These are phyloP conservation scores for Dillenia suffruticosa DNA, from an alignment of 164 flowering plant genomes.

Conservation along the genomic window DNA sequence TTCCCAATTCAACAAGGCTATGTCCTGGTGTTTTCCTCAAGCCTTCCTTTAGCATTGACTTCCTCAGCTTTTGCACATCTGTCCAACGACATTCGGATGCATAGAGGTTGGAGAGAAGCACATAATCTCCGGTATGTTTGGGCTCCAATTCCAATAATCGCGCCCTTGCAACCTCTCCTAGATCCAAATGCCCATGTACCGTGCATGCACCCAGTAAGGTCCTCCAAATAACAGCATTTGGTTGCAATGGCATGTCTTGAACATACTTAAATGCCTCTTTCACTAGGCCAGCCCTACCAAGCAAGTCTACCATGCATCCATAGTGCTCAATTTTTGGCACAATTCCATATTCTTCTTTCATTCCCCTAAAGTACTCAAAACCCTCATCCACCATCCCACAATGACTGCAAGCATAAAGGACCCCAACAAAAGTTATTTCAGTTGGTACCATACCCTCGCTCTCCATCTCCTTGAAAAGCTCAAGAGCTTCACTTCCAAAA, in stretches of 20 bases:
- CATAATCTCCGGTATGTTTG: conserved; percentile 29
- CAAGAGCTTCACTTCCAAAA: conserved; percentile 25
- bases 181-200: conserved; percentile 18
- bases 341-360: conserved; percentile 25
- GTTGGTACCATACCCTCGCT: conserved; percentile 17
- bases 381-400: conserved; percentile 34
- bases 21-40: conserved; percentile 31
- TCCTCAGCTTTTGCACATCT: conserved; percentile 24
- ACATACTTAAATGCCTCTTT: conserved; percentile 23
- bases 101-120: conserved; percentile 30
- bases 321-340: conserved; percentile 33
- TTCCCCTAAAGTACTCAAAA: conserved; percentile 25
- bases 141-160: conserved; percentile 23
- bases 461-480: conserved; percentile 23
- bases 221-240: conserved; percentile 37
- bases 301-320: conserved; percentile 36
- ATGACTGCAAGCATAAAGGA: conserved; percentile 34
- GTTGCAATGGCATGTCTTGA: conserved; percentile 24
- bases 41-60: conserved; percentile 23
- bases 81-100: conserved; percentile 22
- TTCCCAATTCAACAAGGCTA: conserved; percentile 29
- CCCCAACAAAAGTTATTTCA: conserved; percentile 36
- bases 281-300: conserved; percentile 32
- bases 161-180: conserved; percentile 23
- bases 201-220: conserved; percentile 28